Base-by-base conservation (phyloP, 768 basidiomycete genomes). In the Pisolithus sp. region DNA sequence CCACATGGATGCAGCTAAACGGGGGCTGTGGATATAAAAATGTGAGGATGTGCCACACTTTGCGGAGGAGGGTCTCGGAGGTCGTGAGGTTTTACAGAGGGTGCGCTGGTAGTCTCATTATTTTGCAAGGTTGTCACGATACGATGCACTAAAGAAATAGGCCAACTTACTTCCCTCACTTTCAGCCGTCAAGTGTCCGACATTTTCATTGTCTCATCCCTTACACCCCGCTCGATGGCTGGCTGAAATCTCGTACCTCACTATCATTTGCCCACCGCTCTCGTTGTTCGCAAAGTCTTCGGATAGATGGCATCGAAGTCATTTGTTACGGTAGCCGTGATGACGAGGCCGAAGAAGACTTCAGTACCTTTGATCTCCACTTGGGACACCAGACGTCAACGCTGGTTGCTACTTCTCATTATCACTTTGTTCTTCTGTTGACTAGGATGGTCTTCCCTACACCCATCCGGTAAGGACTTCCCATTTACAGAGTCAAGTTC, bases 261-360 rank as follows among this genome's bases (percentile, higher is more conserved):
- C 85, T 15, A 66, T 63, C 8, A n/a, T 61, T 64, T 64, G 94
- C 91, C 92, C 90, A 97, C 42, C 70, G 61, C 41, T 81, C 83
- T 80, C 82, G 95, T 49, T 69, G 64, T 1, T 38, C 51, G 0
- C 84, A 82, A 1, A 95, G 75, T 20, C 85, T 77, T 6, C 70
- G 58, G 0, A 85, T 65, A 2, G 93, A 93, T 0, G 82, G 79
- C 89, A 65, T 97, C 93, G 73, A 92, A 98, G 73, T 89, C 88
- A 58, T 88, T 85, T 3, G 86, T 83, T 9, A 86, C 85, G 12
- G 87, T 85, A 18, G 79, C 75, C 15, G 77, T 79, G 54, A 82
- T 80, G 41, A 72, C 61, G 30, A n/a, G n/a, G n/a, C n/a, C n/a
- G n/a, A n/a, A n/a, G n/a, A n/a, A n/a, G n/a, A n/a, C n/a, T n/a